phyloP scores from a whole-genome alignment of 495 filamentous ascomycete genomes.

The Aspergillus asperescens region DNA sequence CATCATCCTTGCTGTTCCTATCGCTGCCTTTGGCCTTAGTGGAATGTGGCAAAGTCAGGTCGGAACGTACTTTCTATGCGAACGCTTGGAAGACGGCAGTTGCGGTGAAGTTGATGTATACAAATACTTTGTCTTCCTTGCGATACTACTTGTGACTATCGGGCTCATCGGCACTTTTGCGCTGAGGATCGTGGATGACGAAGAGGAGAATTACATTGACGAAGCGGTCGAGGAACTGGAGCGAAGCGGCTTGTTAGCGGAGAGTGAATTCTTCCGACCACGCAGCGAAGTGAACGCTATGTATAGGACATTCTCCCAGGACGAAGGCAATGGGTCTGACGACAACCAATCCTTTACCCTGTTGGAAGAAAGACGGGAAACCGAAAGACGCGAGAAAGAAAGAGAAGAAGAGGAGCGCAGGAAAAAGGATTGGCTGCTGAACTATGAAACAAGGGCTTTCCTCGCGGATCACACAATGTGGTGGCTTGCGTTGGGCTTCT shows the following conservation, averaged over 20 bases:
- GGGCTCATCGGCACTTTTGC: constrained; percentile 70
- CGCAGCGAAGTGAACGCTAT: constrained; percentile 32
- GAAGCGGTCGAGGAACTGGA: constrained; percentile 82
- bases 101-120: constrained; percentile 81
- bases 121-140: constrained; percentile 78
- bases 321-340: constrained; percentile 26
- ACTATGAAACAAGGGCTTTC: constrained; percentile 79
- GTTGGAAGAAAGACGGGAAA: constrained; percentile 44
- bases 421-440: constrained; percentile 81
- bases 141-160: constrained; percentile 56
- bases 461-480: constrained; percentile 89
- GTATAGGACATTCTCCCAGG: constrained; percentile 50
- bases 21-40: constrained; percentile 87
- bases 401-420: constrained; percentile 59
- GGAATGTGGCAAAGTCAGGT: constrained; percentile 93
- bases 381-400: constrained; percentile 42
- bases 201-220: constrained; percentile 67
- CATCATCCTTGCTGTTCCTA: constrained; percentile 81
- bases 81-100: constrained; percentile 52
- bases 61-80: constrained; percentile 71
- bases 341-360: constrained; percentile 28
- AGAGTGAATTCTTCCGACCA: constrained; percentile 56
- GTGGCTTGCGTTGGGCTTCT: constrained; percentile 86
- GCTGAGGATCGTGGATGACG: constrained; percentile 62
- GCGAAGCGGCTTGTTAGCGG: constrained; percentile 74